These are phyloP conservation scores for Vitis amurensis DNA, from an alignment of 164 flowering plant species.

Conservation along the genomic window DNA sequence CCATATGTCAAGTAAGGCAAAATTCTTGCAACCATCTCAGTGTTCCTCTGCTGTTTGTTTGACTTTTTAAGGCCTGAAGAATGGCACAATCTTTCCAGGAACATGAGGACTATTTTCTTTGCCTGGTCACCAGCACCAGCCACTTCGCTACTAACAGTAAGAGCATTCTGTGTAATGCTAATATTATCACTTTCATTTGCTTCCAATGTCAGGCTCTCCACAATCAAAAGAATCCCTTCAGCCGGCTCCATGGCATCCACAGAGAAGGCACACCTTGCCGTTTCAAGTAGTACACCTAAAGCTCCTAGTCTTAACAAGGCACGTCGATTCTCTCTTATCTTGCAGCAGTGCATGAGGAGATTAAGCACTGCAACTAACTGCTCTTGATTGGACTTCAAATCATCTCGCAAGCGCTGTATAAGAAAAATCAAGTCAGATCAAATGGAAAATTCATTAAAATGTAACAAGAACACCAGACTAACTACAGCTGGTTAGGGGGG, in stretches of 20 bases:
- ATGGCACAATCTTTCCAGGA: constrained; percentile 83
- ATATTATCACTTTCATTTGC: constrained; percentile 92
- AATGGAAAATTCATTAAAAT: neutral
- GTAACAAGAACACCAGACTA: too few species aligned
- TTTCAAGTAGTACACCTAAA: constrained; percentile 84
- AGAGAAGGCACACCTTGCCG: constrained; percentile 95
- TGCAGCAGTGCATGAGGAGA: constrained; percentile 95
- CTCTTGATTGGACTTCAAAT: constrained; percentile 91
- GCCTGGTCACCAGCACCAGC: constrained; percentile 90
- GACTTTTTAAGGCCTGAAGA: constrained; percentile 85
- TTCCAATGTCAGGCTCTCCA: constrained; percentile 91
- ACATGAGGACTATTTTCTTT: constrained; percentile 95
- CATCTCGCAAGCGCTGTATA: constrained; percentile 75
- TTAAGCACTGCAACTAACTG: constrained; percentile 82
- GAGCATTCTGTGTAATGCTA: constrained; percentile 65
- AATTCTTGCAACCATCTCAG: constrained; percentile 99
- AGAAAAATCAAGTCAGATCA: constrained; percentile 1
- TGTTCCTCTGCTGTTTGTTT: constrained; percentile 94
- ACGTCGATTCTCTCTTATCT: constrained; percentile 86
- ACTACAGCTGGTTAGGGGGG: neutral
- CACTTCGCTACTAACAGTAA: constrained; percentile 79
- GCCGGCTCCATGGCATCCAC: constrained; percentile 99
- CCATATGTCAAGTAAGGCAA: constrained; percentile 97
- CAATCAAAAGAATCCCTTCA: constrained; percentile 95
- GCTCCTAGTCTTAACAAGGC: constrained; percentile 83